Evolutionary conservation across 805 yeast species (phyloP), one percentile per base, ranked within the genome.

Genomic region (Brettanomyces bruxellensis): DNA sequence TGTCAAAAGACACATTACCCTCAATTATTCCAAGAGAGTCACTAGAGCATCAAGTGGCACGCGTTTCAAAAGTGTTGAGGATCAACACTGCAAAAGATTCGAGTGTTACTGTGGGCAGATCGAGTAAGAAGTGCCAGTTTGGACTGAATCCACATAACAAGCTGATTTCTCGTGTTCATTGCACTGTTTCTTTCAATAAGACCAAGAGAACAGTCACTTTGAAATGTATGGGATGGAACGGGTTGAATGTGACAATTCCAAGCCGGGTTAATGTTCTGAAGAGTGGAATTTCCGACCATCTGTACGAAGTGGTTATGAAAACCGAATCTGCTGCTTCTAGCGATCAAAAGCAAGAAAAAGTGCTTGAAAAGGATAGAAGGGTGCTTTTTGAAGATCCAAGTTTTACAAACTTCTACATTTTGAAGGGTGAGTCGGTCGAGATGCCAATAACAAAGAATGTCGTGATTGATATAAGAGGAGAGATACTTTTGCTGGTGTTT

Each of bases 221-320:
- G 44, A 75, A 75, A 40, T 91, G 97, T 62, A 62, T 79, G 46
- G 97, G 98, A 3, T 76, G 80, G 65, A 91, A 91, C 61, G 96
- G 97, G 9, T 66, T 86, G 44, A 72, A 76, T 8, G 75, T 89
- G 18, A 70, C 75, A 4, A 74, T 87, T 38, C 93, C 95, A 0
- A 64, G 61, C 18, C 54, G 57, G 18, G 52, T 69, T 11, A 53
- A 61, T 14, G 70, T 71, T 39, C 41, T 47, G 28, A n/a, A n/a
- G 8, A 18, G 23, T 18, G 38, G 13, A 7, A 32, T 47, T 13
- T 38, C 55, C 11, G 38, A 45, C 13, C 32, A 28, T 9, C 7
- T 28, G 32, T 28, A 28, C 32, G 11, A 28, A 9, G 32, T 28
- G 7, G 32, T 2, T 6, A 9, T 28, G 32, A 28, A 28, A 28